A percentile compares a stretch with the other conserved stretches of the same genome.
Conservation (phyloP, 257 asterid species). For the Nicotiana noctiflora region DNA sequence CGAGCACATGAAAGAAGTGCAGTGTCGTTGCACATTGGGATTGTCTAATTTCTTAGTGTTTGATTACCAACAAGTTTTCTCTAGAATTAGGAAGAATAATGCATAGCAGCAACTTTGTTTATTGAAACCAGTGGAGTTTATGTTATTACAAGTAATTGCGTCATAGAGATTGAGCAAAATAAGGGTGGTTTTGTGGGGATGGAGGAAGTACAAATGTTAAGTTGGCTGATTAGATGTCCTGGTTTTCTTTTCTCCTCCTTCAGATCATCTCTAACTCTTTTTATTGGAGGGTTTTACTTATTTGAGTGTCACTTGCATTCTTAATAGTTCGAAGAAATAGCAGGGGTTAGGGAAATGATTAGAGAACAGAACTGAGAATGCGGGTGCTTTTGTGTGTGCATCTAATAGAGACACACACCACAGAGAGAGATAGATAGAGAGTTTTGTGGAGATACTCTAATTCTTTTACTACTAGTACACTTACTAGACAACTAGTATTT, state of each 20-base stretch:
- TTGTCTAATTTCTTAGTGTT: neutral
- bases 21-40: neutral
- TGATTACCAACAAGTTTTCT: neutral
- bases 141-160: neutral
- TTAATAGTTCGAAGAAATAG: neutral
- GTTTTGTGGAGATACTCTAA: neutral
- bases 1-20: neutral
- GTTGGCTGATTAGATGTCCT: neutral
- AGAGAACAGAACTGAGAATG: too few species aligned
- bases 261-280: neutral
- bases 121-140: neutral
- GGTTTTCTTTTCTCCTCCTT: neutral
- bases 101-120: neutral
- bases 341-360: neutral
- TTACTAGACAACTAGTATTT: neutral
- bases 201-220: neutral
- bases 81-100: neutral
- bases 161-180: neutral
- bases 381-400: too few species aligned
- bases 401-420: too few species aligned
- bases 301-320: neutral
- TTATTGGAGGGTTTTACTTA: neutral
- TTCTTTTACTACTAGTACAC: neutral
- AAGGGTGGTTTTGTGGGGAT: neutral
- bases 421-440: too few species aligned